Conservation (phyloP, 2,329 filamentous ascomycete genomes). For the Arthrobotrys entomopaga region DNA sequence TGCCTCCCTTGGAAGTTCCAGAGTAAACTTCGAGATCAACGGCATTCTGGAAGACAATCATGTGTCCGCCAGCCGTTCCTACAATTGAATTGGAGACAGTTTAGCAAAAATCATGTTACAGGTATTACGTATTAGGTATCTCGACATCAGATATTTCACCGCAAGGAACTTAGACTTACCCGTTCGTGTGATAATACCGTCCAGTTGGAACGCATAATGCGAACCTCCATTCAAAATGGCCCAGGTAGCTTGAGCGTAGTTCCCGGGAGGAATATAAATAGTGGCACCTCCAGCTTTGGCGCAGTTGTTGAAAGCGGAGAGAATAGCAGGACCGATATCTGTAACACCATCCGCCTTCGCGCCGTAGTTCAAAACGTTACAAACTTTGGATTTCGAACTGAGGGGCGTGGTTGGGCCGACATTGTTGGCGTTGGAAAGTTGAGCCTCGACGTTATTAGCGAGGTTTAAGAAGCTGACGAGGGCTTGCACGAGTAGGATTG, state of each 20-base stretch:
- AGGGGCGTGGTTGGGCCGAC: conserved; percentile 59
- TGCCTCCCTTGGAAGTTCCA: conserved; percentile 52
- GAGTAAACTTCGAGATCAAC: conserved; percentile 53
- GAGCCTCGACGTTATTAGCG: conserved; percentile 9
- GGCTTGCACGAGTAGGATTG: neutral
- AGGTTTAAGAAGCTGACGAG: neutral
- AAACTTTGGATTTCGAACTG: conserved; percentile 62
- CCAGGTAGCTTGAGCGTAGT: conserved; percentile 53
- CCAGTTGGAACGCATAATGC: conserved; percentile 51
- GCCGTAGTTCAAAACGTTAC: conserved; percentile 65
- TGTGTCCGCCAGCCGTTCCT: conserved; percentile 47
- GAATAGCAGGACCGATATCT: conserved; percentile 64
- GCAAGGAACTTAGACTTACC: neutral
- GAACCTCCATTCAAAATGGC: conserved; percentile 42
- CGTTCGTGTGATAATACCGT: conserved; percentile 53
- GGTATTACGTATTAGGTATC: too few relatives aligned
- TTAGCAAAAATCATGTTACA: too few relatives aligned
- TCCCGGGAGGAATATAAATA: conserved; percentile 35
- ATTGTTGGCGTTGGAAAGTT: conserved; percentile 34
- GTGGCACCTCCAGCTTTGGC: conserved; percentile 62
- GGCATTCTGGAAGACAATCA: conserved; percentile 43
- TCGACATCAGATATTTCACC: too few relatives aligned
- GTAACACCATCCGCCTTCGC: conserved; percentile 64
- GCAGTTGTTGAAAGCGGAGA: conserved; percentile 64
- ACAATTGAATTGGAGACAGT: neutral